phyloP scores from a whole-genome alignment of 1,139 yeast genomes.

The Protomyces macrosporus region DNA sequence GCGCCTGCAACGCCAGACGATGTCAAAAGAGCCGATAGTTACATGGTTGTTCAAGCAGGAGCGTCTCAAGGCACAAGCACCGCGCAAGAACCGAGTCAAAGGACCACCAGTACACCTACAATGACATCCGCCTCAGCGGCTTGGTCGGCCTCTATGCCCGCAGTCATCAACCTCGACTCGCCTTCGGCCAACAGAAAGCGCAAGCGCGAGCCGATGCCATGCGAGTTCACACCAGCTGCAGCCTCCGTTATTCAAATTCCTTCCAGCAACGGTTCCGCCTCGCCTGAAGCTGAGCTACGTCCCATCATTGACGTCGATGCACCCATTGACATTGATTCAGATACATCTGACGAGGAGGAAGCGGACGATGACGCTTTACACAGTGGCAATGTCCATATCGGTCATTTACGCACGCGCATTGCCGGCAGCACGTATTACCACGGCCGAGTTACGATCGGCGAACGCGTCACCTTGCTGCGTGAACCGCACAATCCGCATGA shows the following conservation, averaged over 20 bases:
- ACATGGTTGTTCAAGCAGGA: too few species aligned
- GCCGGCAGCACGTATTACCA: conserved; percentile 12
- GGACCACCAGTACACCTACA: too few species aligned
- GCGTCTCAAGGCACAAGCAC: too few species aligned
- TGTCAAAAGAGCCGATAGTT: too few species aligned
- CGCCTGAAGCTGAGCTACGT: not conserved
- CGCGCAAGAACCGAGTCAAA: too few species aligned
- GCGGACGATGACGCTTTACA: not conserved
- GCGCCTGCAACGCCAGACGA: not conserved
- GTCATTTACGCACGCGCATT: conserved; percentile 5
- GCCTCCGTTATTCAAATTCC: too few species aligned
- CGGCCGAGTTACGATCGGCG: conserved; percentile 7
- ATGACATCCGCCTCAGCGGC: too few species aligned
- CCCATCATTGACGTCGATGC: not conserved
- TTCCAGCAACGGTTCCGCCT: not conserved
- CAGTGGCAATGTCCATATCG: conserved; percentile 2
- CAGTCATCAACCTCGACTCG: too few species aligned
- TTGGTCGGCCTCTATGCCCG: too few species aligned
- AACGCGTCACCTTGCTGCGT: conserved; percentile 21
- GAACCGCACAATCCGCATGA: conserved; percentile 25
- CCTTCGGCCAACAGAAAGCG: too few species aligned
- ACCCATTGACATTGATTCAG: conserved; percentile 8
- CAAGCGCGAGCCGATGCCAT: too few species aligned
- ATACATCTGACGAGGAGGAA: conserved; percentile 1
- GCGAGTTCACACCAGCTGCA: too few species aligned